A percentile compares a stretch with the other conserved stretches of the same genome.
These are phyloP conservation scores for Cydonia oblonga DNA, from an alignment of 331 rosid species.

Conservation along the genomic window DNA sequence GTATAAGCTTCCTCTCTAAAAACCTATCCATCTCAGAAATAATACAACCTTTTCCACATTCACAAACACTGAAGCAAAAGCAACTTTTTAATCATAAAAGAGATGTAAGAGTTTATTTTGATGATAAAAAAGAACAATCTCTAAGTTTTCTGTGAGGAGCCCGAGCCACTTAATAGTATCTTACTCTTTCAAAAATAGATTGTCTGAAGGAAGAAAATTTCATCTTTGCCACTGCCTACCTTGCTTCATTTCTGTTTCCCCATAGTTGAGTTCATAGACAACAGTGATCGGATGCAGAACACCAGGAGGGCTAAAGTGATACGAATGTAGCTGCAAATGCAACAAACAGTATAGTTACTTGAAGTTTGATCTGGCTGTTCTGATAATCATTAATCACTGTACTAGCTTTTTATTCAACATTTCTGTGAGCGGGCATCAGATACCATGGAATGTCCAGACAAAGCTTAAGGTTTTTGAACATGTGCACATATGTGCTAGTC, in stretches of 20 bases:
- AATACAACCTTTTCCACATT: background rate
- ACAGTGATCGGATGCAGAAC: constrained; percentile 71
- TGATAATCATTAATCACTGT: background rate
- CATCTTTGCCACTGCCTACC: constrained; percentile 35
- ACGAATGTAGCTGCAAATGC: constrained; percentile 52
- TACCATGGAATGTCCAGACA: background rate
- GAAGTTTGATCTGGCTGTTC: background rate
- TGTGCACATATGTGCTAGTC: background rate
- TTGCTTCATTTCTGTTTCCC: constrained; percentile 95
- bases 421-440: background rate
- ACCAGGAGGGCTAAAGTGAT: constrained; percentile 80
- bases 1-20: background rate
- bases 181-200: background rate
- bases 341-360: constrained; percentile 3
- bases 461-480: background rate
- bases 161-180: background rate
- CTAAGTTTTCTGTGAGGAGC: background rate
- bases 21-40: background rate
- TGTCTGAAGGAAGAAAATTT: background rate
- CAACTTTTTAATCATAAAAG: background rate
- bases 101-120: background rate
- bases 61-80: background rate
- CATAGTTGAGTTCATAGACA: constrained; percentile 69
- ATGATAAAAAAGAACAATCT: background rate
- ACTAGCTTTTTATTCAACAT: background rate